These are phyloP conservation scores for Biancaea sappan DNA, from an alignment of 306 rosid species.

Conservation along the genomic window DNA sequence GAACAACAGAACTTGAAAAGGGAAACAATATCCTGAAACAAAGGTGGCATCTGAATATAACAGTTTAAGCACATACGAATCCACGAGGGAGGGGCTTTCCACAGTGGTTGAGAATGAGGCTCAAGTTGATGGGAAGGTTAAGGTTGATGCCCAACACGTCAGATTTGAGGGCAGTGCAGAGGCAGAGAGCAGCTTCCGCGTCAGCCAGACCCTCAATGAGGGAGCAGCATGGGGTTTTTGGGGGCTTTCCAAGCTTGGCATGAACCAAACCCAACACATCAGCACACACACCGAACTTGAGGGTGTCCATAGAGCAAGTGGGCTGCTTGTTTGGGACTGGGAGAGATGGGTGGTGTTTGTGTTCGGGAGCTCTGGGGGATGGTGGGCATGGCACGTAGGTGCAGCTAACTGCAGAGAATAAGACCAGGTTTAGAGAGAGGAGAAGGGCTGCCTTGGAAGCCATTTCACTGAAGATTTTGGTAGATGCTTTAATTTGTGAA, in stretches of 20 bases:
- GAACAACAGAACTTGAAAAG: background rate
- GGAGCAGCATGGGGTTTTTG: conserved; percentile 60
- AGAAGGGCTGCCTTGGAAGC: conserved; percentile 66
- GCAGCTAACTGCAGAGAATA: conserved; percentile 64
- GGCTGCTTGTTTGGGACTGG: conserved; percentile 28
- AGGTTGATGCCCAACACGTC: conserved; percentile 62
- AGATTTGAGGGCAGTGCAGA: conserved; percentile 59
- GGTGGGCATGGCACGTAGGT: conserved; percentile 64
- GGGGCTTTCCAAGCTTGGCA: conserved; percentile 57
- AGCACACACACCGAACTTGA: conserved; percentile 57
- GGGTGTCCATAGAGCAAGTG: conserved; percentile 44
- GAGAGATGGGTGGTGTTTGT: no score
- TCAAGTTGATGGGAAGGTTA: conserved; percentile 56
- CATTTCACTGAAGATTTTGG: conserved; percentile 36
- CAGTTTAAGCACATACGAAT: conserved; percentile 54
- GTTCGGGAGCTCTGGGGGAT: conserved; percentile 39
- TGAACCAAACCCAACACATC: conserved; percentile 67
- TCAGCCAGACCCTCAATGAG: conserved; percentile 59
- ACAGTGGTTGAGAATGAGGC: conserved; percentile 67
- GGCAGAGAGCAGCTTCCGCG: conserved; percentile 64
- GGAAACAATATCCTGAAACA: conserved; percentile 1
- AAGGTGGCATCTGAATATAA: background rate
- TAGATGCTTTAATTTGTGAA: no score
- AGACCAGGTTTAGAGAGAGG: conserved; percentile 58
- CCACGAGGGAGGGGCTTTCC: conserved; percentile 57